Percentiles rank a stretch among this genome's conserved stretches.
Evolutionary conservation across 345 rosid species (phyloP).

Genomic region (Orychophragmus violaceus): DNA sequence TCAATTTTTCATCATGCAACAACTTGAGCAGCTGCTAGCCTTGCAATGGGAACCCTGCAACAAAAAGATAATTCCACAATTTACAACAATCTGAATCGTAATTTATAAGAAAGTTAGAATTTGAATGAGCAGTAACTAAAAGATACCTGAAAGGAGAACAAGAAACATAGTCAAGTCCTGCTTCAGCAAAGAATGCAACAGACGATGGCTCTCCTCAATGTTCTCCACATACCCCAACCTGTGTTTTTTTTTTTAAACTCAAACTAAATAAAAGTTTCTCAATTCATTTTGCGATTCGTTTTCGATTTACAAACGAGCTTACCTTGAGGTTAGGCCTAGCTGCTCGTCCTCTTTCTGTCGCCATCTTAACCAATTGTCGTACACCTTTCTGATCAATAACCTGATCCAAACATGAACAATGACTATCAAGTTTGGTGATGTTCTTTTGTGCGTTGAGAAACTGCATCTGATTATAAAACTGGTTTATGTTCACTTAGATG

Average conservation of each 20-base stretch:
- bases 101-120: background rate
- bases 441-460: too few relatives aligned
- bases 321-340: slow-evolving; percentile 86
- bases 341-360: slow-evolving; percentile 70
- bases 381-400: slow-evolving; percentile 92
- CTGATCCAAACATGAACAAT: slow-evolving; percentile 32
- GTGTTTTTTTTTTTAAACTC: background rate
- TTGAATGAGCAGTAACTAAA: background rate
- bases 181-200: slow-evolving; percentile 79
- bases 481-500: too few relatives aligned
- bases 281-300: background rate
- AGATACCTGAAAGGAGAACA: slow-evolving; percentile 88
- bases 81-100: background rate
- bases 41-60: slow-evolving; percentile 80
- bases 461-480: too few relatives aligned
- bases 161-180: slow-evolving; percentile 91
- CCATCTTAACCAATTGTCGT: slow-evolving; percentile 82
- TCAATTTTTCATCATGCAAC: slow-evolving; percentile 32
- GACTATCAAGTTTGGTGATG: background rate
- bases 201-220: slow-evolving; percentile 96
- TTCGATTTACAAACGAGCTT: background rate
- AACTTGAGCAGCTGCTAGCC: slow-evolving; percentile 92
- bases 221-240: slow-evolving; percentile 96
- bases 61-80: background rate
- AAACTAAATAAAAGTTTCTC: background rate